Conservation (phyloP, 768 basidiomycete species). For the Polyporus arcularius region DNA sequence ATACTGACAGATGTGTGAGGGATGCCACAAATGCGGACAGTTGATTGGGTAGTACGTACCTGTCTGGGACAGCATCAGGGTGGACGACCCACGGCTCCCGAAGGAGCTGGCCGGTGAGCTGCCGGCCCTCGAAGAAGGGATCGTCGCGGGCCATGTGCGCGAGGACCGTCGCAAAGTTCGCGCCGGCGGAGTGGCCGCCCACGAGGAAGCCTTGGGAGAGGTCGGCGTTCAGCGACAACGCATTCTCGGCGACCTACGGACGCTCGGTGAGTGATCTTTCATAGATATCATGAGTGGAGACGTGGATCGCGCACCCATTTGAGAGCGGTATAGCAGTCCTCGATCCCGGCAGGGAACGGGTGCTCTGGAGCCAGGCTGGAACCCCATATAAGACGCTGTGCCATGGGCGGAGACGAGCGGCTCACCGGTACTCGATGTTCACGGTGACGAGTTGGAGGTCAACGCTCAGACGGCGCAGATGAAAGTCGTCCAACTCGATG, state of each 20-base stretch:
- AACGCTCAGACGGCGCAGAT: slow-evolving; percentile 20
- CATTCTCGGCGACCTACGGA: slow-evolving; percentile 13
- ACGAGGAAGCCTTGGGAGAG: slow-evolving; percentile 29
- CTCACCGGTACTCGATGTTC: slow-evolving; percentile 19
- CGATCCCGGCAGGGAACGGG: slow-evolving; percentile 21
- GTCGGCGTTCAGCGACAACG: slow-evolving; percentile 14
- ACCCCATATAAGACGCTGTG: too few relatives aligned
- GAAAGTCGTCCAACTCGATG: slow-evolving; percentile 22
- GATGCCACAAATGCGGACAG: background rate
- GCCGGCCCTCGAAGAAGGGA: slow-evolving; percentile 22
- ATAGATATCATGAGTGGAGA: too few relatives aligned
- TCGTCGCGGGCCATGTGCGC: slow-evolving; percentile 30
- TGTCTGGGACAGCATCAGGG: slow-evolving; percentile 19
- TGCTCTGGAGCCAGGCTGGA: slow-evolving; percentile 29
- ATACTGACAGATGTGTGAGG: too few relatives aligned
- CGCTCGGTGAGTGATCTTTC: too few relatives aligned
- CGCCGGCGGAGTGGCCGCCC: slow-evolving; percentile 29
- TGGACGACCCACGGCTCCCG: slow-evolving; percentile 22
- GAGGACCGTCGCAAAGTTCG: slow-evolving; percentile 24
- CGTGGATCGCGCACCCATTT: slow-evolving; percentile 22
- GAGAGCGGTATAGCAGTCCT: slow-evolving; percentile 28
- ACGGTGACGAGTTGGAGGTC: slow-evolving; percentile 24
- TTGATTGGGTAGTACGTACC: too few relatives aligned
- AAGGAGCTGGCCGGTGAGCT: slow-evolving; percentile 29
- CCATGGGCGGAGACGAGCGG: too few relatives aligned